phyloP scores from a whole-genome alignment of 345 rosid genomes.

The Brassica juncea region DNA sequence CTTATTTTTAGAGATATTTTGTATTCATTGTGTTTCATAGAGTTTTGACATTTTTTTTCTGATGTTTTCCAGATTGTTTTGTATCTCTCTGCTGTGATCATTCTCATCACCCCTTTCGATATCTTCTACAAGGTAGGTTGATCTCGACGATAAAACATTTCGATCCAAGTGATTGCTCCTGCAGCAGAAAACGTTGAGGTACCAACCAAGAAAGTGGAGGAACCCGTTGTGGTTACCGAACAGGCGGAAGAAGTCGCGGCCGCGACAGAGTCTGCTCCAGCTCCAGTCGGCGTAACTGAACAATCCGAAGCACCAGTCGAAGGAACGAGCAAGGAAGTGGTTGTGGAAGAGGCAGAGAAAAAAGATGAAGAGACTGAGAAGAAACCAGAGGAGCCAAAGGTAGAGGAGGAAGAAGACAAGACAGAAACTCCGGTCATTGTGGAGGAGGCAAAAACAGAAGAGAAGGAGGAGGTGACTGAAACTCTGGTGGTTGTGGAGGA shows the following conservation, averaged over 20 bases:
- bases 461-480: conserved; percentile 9
- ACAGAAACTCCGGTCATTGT: conserved; percentile 21
- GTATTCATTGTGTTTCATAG: too few species aligned
- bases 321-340: conserved; percentile 32
- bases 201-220: conserved; percentile 33
- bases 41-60: too few species aligned
- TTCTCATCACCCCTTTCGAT: too few species aligned
- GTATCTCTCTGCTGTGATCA: too few species aligned
- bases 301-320: background rate
- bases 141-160: too few species aligned
- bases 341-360: conserved; percentile 27
- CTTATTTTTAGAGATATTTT: too few species aligned
- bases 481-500: conserved; percentile 21
- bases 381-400: background rate
- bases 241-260: conserved; percentile 9
- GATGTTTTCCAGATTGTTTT: too few species aligned
- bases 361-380: conserved; percentile 13
- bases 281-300: conserved; percentile 2
- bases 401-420: conserved; percentile 9
- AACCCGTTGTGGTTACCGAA: conserved; percentile 27
- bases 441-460: conserved; percentile 10
- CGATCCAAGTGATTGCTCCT: conserved; percentile 30
- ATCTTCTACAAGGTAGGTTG: too few species aligned
- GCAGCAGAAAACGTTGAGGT: conserved; percentile 34
- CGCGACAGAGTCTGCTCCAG: background rate